These are phyloP conservation scores for Alternaria novae-zelandiae DNA, from an alignment of 2,329 filamentous ascomycete species.

Conservation along the genomic window DNA sequence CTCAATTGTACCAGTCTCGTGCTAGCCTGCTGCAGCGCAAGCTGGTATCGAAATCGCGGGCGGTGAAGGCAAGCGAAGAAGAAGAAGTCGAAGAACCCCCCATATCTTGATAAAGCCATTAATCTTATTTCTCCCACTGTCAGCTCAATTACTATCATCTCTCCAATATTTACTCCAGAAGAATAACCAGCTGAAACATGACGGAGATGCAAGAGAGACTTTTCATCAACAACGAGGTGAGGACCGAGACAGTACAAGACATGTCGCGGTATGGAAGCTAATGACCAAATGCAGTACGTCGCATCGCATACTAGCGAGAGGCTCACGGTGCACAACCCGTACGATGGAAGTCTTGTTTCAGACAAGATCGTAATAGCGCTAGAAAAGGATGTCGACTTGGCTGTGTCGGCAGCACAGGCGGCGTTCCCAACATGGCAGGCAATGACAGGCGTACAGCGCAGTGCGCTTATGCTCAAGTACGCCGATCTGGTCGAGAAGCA, in stretches of 20 bases:
- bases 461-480: slow-evolving; percentile 28
- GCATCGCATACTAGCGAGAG: slow-evolving; percentile 29
- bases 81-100: neutral
- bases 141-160: neutral
- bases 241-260: neutral
- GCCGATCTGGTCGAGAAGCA: slow-evolving; percentile 33
- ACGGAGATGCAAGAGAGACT: slow-evolving; percentile 16
- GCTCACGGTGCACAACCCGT: slow-evolving; percentile 32
- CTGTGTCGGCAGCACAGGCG: slow-evolving; percentile 31
- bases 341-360: slow-evolving; percentile 30
- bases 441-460: slow-evolving; percentile 29
- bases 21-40: neutral
- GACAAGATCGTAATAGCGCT: slow-evolving; percentile 31
- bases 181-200: neutral
- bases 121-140: neutral
- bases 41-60: neutral
- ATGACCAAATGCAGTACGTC: slow-evolving; percentile 20
- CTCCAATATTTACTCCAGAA: neutral
- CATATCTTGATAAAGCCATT: neutral
- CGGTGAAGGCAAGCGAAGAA: neutral
- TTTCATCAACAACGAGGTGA: slow-evolving; percentile 40
- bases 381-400: slow-evolving; percentile 32
- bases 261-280: neutral
- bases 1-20: neutral
- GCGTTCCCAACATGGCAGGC: slow-evolving; percentile 31